A percentile compares a stretch with the other conserved stretches of the same genome.
Evolutionary conservation across 192 early-diverging fungal species (phyloP).

Genomic region (Gigaspora rosea): DNA sequence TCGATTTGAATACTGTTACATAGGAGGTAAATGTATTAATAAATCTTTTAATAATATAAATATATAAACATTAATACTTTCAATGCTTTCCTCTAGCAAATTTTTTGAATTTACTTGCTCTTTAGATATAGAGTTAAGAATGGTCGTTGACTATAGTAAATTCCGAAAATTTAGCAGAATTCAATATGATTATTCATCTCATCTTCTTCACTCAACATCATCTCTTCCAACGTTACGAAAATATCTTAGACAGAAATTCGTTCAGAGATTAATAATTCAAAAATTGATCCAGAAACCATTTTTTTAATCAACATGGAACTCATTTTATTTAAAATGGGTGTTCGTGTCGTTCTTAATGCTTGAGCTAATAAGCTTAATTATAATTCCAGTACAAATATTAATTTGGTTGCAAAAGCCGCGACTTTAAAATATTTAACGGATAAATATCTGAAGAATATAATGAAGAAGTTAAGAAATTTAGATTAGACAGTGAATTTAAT

Average conservation of each 20-base stretch:
- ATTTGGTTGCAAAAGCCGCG: neutral
- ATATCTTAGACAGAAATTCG: constrained; percentile 2
- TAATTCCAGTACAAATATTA: neutral
- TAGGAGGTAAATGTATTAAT: neutral
- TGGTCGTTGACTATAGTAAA: constrained; percentile 4
- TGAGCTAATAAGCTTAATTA: too few species aligned
- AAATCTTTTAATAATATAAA: neutral
- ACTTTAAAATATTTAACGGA: neutral
- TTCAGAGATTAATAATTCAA: constrained; percentile 8
- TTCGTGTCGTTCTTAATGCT: too few species aligned
- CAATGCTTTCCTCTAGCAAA: neutral
- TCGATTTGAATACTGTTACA: neutral
- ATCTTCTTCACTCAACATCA: constrained; percentile 22
- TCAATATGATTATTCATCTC: too few species aligned
- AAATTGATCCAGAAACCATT: too few species aligned
- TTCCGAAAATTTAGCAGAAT: constrained; percentile 5
- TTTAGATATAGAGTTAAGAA: neutral
- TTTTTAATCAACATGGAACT: too few species aligned
- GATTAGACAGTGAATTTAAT: neutral
- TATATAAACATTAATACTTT: constrained; percentile 1
- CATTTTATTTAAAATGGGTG: too few species aligned
- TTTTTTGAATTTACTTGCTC: constrained; percentile 3
- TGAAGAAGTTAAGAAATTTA: constrained; percentile 5
- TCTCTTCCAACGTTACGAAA: neutral
- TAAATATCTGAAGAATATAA: neutral